Base-by-base conservation (phyloP, 768 basidiomycete genomes). In the Dacryopinax primogenitus region DNA sequence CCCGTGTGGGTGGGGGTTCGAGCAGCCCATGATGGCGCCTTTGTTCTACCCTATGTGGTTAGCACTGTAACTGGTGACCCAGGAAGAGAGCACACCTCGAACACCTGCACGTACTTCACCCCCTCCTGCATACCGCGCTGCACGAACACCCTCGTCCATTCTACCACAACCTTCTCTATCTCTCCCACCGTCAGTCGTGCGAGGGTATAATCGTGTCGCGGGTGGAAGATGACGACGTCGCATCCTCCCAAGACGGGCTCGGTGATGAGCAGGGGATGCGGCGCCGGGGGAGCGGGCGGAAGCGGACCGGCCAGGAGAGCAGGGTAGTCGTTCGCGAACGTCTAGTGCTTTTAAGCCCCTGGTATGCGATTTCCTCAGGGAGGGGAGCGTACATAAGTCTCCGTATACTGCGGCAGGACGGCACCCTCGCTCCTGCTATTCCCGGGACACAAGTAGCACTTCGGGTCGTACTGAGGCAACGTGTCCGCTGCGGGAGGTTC, bases 11-110 rank as follows among this genome's bases (percentile, higher is more conserved):
- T 95, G 93, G 28, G 92, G 90, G 71, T 94, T 95, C 6, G 88
- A 91, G 72, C 91, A 94, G 12, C 93, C 93, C 93, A 94, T 94
- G 79, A 92, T 92, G 1, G 86, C 76, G 1, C 93, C 93, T 76
- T 93, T 94, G 74, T 92, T 93, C 86, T 92, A 69, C 2, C 23
- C 47, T n/a, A 18, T n/a, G 12, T 30, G 16, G 23, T 30, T 33
- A 41, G 15, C 26, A 58, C 65, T 33, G 28, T 62, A 26, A 58
- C 16, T 21, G 16, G 28, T 30, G 26, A 18, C 21, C 44, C 7
- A 0, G 34, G 21, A 41, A 9, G 33, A 28, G 16, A 37, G 45
- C 33, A 58, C 69, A 87, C 91, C 85, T 94, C 91, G 71, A 94
- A 93, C 11, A 93, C 90, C 74, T 92, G 92, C 63, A 94, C 84